Conservation (phyloP, 2,329 filamentous ascomycete species). For the Aspergillus sp. region DNA sequence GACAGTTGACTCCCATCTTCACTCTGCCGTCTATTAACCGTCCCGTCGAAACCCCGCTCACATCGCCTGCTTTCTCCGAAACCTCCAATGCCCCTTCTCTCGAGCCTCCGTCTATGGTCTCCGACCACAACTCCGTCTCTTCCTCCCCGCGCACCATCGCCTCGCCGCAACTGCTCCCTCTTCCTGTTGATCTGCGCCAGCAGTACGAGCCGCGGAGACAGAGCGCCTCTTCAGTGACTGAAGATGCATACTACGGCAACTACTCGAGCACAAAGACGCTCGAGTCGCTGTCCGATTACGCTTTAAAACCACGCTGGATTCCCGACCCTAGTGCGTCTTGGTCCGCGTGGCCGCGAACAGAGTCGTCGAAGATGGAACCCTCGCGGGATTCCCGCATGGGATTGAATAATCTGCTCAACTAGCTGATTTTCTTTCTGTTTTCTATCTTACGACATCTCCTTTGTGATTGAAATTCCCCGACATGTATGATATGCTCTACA, state of each 20-base stretch:
- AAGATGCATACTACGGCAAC: conserved; percentile 18
- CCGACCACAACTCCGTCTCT: conserved; percentile 62
- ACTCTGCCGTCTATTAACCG: conserved; percentile 34
- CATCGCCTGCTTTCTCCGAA: conserved; percentile 61
- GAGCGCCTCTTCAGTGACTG: conserved; percentile 21
- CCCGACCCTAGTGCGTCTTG: conserved; percentile 19
- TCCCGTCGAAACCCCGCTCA: conserved; percentile 53
- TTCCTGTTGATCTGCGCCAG: conserved; percentile 41
- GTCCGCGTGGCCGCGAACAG: conserved; percentile 8
- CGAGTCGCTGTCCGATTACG: conserved; percentile 20
- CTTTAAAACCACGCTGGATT: conserved; percentile 23
- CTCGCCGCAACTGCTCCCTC: conserved; percentile 37
- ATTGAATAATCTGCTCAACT: conserved; percentile 34
- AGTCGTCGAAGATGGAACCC: conserved; percentile 15
- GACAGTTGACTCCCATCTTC: conserved; percentile 34
- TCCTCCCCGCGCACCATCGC: conserved; percentile 51
- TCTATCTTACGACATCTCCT: conserved; percentile 18
- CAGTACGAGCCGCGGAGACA: conserved; percentile 30
- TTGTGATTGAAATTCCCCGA: conserved; percentile 9
- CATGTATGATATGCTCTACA: conserved; percentile 11
- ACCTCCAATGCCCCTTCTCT: conserved; percentile 54
- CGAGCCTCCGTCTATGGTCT: conserved; percentile 66
- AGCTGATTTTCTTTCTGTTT: conserved; percentile 10
- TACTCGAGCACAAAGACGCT: conserved; percentile 13
- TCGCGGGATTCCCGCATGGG: conserved; percentile 37